Conservation (phyloP, 225 moss, liverwort and hornwort species). For the Pseudoscleropodium purum region DNA sequence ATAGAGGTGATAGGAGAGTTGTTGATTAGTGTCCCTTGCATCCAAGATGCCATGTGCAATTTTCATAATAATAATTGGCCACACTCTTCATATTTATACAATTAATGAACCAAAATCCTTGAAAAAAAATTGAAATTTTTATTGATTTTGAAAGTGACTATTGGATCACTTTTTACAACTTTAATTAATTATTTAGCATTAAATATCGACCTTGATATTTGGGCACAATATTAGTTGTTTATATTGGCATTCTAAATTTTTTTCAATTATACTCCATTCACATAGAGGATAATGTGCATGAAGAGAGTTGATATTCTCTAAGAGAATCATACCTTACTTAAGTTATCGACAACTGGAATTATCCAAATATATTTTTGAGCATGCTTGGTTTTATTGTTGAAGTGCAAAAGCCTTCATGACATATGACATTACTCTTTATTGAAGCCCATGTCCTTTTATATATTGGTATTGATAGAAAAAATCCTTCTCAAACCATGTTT, state of each 20-base stretch:
- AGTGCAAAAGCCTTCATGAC: not conserved
- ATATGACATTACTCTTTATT: accelerated
- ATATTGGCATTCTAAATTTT: not conserved
- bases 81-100: not conserved
- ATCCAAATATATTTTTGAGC: not conserved
- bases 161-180: not conserved
- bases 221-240: accelerated
- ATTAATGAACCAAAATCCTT: accelerated
- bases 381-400: not conserved
- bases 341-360: not conserved
- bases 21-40: not conserved
- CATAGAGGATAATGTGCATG: accelerated
- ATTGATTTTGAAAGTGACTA: not conserved
- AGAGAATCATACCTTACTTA: no score
- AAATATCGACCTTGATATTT: not conserved
- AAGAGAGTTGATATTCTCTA: not conserved
- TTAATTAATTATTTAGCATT: not conserved
- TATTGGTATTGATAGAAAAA: not conserved
- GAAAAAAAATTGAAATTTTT: not conserved
- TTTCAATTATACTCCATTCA: no score
- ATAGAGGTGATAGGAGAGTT: no score
- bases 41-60: accelerated
- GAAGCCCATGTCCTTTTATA: not conserved
- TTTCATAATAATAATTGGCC: not conserved
- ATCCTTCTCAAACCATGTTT: not conserved